Evolutionary conservation across 257 asterid species (phyloP), one percentile per base, ranked within the genome.

Genomic region (Nicotiana knightiana): DNA sequence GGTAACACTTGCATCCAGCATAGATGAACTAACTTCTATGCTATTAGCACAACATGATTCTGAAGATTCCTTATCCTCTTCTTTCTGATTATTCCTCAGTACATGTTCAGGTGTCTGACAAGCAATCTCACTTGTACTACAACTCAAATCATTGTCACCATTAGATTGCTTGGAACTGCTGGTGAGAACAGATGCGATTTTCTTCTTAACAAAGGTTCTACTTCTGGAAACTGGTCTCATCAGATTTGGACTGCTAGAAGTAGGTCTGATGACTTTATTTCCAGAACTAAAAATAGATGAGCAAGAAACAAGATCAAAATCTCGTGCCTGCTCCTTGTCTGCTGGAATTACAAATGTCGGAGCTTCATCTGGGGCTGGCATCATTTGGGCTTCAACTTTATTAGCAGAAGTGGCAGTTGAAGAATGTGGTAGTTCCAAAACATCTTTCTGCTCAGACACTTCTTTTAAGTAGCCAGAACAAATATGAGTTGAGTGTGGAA

Each of bases 121-220:
- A 81, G 82, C 68, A 66, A 79, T 59, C 37, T 84, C 80, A 39
- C 82, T 67, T 53, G 77, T 64, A 79, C 65, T 70, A 82, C 64
- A 30, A 61, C 65, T 81, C 66, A 64, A 58, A 79, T 68, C 81
- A 51, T 58, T 75, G 54, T 81, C 83, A 76, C 83, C 86, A 37
- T 83, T 64, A 54, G 77, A 83, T 21, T 77, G 90, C 82, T 81
- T 84, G 82, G 71, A 84, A 87, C 61, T 54, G 76, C 80, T 81
- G 70, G 82, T 78, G 61, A 30, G 77, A 66, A 86, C 67, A 76
- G 84, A 81, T 75, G 76, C 61, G 39, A 80, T 77, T 80, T 91
- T 92, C 86, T 89, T 92, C 86, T 85, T 85, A 83, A 84, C 86
- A 82, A 88, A 82, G 85, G 48, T 86, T 84, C 86, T 89, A 83